These are phyloP conservation scores for Apostasia ramifera DNA, from an alignment of 106 monocot genomes.

Conservation along the genomic window DNA sequence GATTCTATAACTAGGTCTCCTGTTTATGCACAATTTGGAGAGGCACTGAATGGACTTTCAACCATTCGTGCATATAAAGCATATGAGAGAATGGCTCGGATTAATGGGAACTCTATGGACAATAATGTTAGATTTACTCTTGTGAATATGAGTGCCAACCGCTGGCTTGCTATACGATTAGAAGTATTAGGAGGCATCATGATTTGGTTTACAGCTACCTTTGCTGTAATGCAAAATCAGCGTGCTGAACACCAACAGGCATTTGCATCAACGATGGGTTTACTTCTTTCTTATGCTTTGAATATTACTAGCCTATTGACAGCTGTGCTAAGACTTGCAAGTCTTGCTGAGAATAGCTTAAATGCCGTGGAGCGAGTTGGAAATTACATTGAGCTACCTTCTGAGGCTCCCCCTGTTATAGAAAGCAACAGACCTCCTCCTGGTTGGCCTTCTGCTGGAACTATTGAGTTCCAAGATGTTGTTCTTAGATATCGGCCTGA, in stretches of 20 bases:
- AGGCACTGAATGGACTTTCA: slow-evolving; percentile 92
- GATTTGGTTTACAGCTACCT: slow-evolving; percentile 94
- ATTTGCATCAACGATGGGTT: slow-evolving; percentile 97
- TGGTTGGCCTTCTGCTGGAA: slow-evolving; percentile 89
- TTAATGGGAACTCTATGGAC: slow-evolving; percentile 98
- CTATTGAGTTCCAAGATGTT: slow-evolving; percentile 75
- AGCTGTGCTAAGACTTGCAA: slow-evolving; percentile 82
- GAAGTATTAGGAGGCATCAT: slow-evolving; percentile 88
- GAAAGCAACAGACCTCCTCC: slow-evolving; percentile 83
- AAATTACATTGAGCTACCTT: slow-evolving; percentile 79
- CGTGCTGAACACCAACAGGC: slow-evolving; percentile 72
- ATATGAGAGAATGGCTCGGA: slow-evolving; percentile 89
- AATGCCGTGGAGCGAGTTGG: slow-evolving; percentile 96
- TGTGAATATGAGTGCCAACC: slow-evolving; percentile 79
- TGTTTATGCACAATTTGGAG: slow-evolving; percentile 99
- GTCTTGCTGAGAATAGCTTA: slow-evolving; percentile 97
- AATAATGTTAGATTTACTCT: slow-evolving; percentile 95
- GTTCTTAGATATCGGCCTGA: slow-evolving; percentile 90
- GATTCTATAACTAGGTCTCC: slow-evolving; percentile 98
- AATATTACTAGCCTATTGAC: slow-evolving; percentile 92
- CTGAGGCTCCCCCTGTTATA: slow-evolving; percentile 83
- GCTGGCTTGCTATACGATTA: slow-evolving; percentile 93
- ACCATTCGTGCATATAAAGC: slow-evolving; percentile 98
- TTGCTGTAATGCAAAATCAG: slow-evolving; percentile 98
- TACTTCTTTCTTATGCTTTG: slow-evolving; percentile 88